Evolutionary conservation across 192 early-diverging fungal genomes (phyloP).

Genomic region (Powellomyces hirtus): DNA sequence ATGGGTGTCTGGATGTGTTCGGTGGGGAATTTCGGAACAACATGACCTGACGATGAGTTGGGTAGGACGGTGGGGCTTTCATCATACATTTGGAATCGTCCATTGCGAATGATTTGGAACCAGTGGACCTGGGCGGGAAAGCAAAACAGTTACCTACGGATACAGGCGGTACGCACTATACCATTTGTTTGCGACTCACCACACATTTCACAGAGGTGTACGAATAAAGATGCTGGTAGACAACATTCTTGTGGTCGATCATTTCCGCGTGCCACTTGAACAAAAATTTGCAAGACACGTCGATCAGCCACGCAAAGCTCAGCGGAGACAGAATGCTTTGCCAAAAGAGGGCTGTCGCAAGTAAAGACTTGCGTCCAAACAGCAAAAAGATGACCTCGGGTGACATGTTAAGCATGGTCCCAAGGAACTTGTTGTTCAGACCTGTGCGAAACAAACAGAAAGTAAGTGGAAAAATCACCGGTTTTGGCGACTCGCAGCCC

Average conservation of each 20-base stretch:
- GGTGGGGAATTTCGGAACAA: slow-evolving; percentile 69
- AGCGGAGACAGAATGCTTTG: slow-evolving; percentile 71
- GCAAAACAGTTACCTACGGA: no score
- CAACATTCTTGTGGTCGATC: slow-evolving; percentile 72
- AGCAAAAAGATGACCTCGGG: slow-evolving; percentile 84
- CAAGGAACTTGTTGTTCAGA: slow-evolving; percentile 73
- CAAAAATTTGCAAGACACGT: slow-evolving; percentile 66
- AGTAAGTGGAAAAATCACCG: neutral
- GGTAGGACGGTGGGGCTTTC: slow-evolving; percentile 68
- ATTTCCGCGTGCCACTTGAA: slow-evolving; percentile 82
- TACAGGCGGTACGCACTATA: neutral
- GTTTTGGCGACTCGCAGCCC: no score
- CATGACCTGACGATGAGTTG: slow-evolving; percentile 52
- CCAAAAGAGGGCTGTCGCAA: slow-evolving; percentile 83
- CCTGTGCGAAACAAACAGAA: slow-evolving; percentile 52
- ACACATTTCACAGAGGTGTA: slow-evolving; percentile 86
- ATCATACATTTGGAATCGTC: slow-evolving; percentile 90
- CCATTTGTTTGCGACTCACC: slow-evolving; percentile 61
- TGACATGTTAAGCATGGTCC: slow-evolving; percentile 79
- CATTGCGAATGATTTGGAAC: slow-evolving; percentile 92
- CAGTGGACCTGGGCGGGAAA: slow-evolving; percentile 66
- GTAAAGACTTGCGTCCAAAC: slow-evolving; percentile 80
- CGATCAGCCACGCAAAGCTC: slow-evolving; percentile 72
- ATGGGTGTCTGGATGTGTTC: slow-evolving; percentile 80
- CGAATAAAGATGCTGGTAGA: slow-evolving; percentile 85